Evolutionary conservation across 495 filamentous ascomycete species (phyloP), one percentile per base, ranked within the genome.

Genomic region (Opeltia flavorubescens): DNA sequence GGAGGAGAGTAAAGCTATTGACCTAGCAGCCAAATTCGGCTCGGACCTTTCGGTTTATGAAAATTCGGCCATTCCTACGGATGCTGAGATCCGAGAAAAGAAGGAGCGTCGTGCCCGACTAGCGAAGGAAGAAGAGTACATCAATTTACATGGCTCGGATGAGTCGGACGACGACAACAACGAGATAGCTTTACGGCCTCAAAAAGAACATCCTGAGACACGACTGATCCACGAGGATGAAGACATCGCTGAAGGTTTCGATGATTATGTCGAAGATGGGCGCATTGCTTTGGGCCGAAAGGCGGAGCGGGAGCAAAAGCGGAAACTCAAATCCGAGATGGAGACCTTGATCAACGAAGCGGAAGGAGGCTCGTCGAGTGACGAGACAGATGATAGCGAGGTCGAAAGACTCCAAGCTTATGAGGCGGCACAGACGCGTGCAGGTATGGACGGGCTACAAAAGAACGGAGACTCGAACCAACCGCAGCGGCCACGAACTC

Each of bases 241-340:
- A 57, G 86, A 95, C 57, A 76, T 95, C n/a, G 81, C 80, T 26
- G 91, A 98, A 65, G 88, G 88, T 3, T 95, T 94, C 59, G 89
- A 94, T 44, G 86, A 94, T 48, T 94, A 84, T 52, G 81, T 89
- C 13, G 82, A 88, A 17, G 89, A 95, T 58, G 87, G 82, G 13
- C 74, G 74, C 25, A 76, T 95, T 9, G 72, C 84, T 2, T 71
- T 96, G 0, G 85, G 87, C 33, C 76, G 71, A 54, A 81, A 81
- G 49, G 86, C 88, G 3, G 85, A 93, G 64, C 72, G 76, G n/a
- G 84, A 84, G 46, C 78, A 83, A 18, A 70, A 74, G 24, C 69
- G 67, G 27, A 74, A 72, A 25, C 75, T 84, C 5, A 73, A 83
- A 25, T 74, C 77, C 43, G 77, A 84, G 36, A 95, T 96, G 74